These are phyloP conservation scores for Exophiala xenobiotica DNA, from an alignment of 2,329 filamentous ascomycete species.

Conservation along the genomic window DNA sequence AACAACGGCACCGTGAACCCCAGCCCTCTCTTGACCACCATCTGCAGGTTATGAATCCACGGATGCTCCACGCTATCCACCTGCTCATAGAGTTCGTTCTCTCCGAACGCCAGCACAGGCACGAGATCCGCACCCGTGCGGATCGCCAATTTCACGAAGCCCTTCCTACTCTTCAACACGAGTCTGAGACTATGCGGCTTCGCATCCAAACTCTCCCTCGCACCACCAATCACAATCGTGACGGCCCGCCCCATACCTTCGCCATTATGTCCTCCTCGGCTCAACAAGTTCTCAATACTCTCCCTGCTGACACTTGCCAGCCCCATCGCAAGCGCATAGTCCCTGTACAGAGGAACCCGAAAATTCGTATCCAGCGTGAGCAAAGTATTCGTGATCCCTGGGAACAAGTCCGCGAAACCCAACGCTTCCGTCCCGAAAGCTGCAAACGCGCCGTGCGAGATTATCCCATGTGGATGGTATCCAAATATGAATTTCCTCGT, in stretches of 20 bases:
- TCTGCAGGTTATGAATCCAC: constrained; percentile 74
- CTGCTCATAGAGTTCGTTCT: constrained; percentile 95
- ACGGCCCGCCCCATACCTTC: constrained; percentile 94
- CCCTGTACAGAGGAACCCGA: constrained; percentile 85
- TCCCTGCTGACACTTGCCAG: constrained; percentile 86
- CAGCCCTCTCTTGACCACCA: constrained; percentile 78
- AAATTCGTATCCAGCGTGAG: constrained; percentile 97
- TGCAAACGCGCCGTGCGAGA: constrained; percentile 91
- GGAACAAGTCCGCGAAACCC: constrained; percentile 82
- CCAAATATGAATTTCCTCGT: constrained; percentile 94
- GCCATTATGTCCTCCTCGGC: constrained; percentile 70
- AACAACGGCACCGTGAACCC: constrained; percentile 92
- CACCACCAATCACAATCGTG: constrained; percentile 92
- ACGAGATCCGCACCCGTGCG: constrained; percentile 91
- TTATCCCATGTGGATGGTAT: constrained; percentile 96
- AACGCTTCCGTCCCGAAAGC: constrained; percentile 89
- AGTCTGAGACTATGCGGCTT: constrained; percentile 74
- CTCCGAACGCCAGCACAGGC: constrained; percentile 86
- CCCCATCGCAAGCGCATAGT: constrained; percentile 88
- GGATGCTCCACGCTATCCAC: constrained; percentile 75
- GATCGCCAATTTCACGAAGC: constrained; percentile 91
- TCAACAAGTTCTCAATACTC: constrained; percentile 84
- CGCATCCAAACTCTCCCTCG: constrained; percentile 86
- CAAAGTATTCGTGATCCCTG: constrained; percentile 90
- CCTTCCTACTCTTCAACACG: constrained; percentile 79